A percentile compares a stretch with the other conserved stretches of the same genome.
Evolutionary conservation across 2,329 filamentous ascomycete genomes (phyloP).

Genomic region (Colletotrichum tanaceti): DNA sequence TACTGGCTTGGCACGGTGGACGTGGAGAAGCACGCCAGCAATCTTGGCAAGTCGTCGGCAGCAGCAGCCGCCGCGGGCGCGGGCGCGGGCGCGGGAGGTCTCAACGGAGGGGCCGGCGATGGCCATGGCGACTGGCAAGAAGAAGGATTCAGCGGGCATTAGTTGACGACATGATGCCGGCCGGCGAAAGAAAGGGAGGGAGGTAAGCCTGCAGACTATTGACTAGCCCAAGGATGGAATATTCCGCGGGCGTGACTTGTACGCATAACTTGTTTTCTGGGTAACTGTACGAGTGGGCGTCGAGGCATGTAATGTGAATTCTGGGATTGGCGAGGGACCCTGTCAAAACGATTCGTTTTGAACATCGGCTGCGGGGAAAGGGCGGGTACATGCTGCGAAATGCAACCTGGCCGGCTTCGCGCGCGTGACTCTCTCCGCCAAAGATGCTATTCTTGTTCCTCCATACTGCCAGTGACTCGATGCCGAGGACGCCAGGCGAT

Average conservation of each 20-base stretch:
- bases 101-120: slow-evolving; percentile 45
- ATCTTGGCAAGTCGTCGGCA: slow-evolving; percentile 62
- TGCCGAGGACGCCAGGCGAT: slow-evolving; percentile 17
- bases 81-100: slow-evolving; percentile 49
- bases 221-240: background rate
- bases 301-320: slow-evolving; percentile 19
- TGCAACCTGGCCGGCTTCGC: background rate
- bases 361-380: slow-evolving; percentile 8
- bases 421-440: slow-evolving; percentile 25
- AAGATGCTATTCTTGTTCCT: slow-evolving; percentile 32
- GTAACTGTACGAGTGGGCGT: slow-evolving; percentile 27
- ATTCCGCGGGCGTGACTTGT: background rate
- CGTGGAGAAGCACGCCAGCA: slow-evolving; percentile 70
- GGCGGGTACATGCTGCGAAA: background rate
- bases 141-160: slow-evolving; percentile 66
- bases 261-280: slow-evolving; percentile 15
- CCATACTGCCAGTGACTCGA: slow-evolving; percentile 22
- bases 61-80: slow-evolving; percentile 55
- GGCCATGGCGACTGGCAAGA: slow-evolving; percentile 71
- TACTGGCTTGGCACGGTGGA: slow-evolving; percentile 83
- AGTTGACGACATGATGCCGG: slow-evolving; percentile 13
- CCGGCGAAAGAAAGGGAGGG: background rate
- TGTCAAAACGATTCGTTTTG: slow-evolving; percentile 23
- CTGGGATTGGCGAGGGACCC: slow-evolving; percentile 24
- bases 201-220: background rate